These are phyloP conservation scores for Epichloe brachyelytri DNA, from an alignment of 2,329 filamentous ascomycete genomes.

Conservation along the genomic window DNA sequence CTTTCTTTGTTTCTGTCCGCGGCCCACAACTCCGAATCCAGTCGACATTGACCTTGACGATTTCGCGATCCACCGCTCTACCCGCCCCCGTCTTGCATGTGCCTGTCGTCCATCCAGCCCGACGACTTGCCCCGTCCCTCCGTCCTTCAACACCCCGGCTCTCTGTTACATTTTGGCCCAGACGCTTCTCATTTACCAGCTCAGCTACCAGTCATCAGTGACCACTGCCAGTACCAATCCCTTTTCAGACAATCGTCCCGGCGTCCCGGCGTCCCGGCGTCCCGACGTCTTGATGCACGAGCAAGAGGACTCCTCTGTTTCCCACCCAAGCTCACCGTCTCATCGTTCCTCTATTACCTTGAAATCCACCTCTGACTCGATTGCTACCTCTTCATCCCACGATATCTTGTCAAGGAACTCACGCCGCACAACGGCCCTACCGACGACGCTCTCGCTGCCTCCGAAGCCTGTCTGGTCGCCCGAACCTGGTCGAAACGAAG, in stretches of 20 bases:
- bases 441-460: slow-evolving; percentile 1
- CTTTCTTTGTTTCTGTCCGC: no score
- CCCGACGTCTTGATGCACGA: slow-evolving; percentile 21
- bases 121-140: no score
- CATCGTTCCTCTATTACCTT: background rate
- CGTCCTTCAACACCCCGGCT: no score
- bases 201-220: background rate
- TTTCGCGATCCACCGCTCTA: no score
- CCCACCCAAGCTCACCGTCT: background rate
- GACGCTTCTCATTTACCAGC: background rate
- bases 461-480: slow-evolving; percentile 1
- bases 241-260: slow-evolving; percentile 1
- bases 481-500: slow-evolving; percentile 7
- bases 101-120: no score
- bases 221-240: background rate
- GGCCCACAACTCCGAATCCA: no score
- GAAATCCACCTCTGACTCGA: slow-evolving; percentile 6
- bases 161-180: no score
- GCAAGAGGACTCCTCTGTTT: slow-evolving; percentile 4
- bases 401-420: background rate
- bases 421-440: slow-evolving; percentile 1
- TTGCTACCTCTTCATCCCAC: slow-evolving; percentile 5
- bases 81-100: no score
- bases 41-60: no score
- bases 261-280: slow-evolving; percentile 14